phyloP scores from a whole-genome alignment of 768 basidiomycete species.

The Artomyces pyxidatus region DNA sequence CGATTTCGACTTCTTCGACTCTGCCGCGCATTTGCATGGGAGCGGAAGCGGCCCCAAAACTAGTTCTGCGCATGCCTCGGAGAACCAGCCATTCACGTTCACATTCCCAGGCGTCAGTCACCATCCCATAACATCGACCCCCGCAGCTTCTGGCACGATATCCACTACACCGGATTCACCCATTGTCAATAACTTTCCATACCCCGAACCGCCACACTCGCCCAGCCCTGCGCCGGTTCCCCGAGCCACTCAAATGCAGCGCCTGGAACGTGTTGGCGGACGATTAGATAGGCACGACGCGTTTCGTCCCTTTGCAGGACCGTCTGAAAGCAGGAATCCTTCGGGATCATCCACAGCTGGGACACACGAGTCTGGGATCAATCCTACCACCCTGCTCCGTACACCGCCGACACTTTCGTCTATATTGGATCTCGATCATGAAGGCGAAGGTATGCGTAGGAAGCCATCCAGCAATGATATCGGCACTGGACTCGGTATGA shows the following conservation, averaged over 20 bases:
- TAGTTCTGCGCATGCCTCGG: conserved; percentile 1
- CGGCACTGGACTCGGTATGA: conserved; percentile 36
- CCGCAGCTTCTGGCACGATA: conserved; percentile 4
- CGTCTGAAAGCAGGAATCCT: conserved; percentile 7
- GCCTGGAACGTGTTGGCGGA: conserved; percentile 1
- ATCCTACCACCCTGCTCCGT: conserved; percentile 10
- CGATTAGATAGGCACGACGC: conserved; percentile 8
- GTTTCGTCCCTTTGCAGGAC: conserved; percentile 13
- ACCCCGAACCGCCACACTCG: conserved; percentile 14
- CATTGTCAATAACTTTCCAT: conserved; percentile 7
- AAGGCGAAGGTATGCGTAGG: conserved; percentile 1
- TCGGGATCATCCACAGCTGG: conserved; percentile 1
- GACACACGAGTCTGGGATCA: conserved; percentile 7
- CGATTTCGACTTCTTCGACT: conserved; percentile 17
- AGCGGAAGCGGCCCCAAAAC: conserved; percentile 3
- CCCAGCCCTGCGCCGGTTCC: conserved; percentile 14
- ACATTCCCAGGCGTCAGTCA: conserved; percentile 9
- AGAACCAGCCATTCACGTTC: conserved; percentile 14
- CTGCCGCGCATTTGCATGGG: conserved; percentile 8
- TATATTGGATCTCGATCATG: conserved; percentile 4
- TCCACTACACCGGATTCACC: conserved; percentile 8
- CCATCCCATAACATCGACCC: conserved; percentile 6
- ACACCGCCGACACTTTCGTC: conserved; percentile 11
- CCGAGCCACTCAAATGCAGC: neutral
- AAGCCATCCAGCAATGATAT: conserved; percentile 33